Percentiles rank a stretch among this genome's conserved stretches.
These are phyloP conservation scores for Helicostylum pulchrum DNA, from an alignment of 192 early-diverging fungal genomes.

Conservation along the genomic window DNA sequence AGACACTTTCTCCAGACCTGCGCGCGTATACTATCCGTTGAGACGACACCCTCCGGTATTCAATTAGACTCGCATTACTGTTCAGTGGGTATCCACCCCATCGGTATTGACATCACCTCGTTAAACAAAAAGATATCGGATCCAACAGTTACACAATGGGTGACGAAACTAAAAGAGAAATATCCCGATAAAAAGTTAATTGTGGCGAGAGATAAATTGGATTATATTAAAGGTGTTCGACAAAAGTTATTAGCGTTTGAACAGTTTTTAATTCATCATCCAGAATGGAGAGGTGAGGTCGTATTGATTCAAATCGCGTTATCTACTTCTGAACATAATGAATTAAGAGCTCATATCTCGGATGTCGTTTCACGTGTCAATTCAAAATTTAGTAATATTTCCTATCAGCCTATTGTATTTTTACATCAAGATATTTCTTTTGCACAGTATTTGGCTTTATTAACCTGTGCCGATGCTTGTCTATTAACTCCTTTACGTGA, in stretches of 20 bases:
- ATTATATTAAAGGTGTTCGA: conserved; percentile 92
- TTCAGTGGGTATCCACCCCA: conserved; percentile 90
- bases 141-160: conserved; percentile 71
- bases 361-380: conserved; percentile 93
- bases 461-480: conserved; percentile 84
- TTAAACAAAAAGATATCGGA: conserved; percentile 72
- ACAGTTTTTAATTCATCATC: conserved; percentile 78
- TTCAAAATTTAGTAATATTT: conserved; percentile 85
- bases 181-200: conserved; percentile 93
- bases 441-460: conserved; percentile 85
- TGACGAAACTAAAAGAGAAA: conserved; percentile 73
- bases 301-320: conserved; percentile 94
- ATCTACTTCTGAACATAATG: conserved; percentile 89
- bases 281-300: conserved; percentile 89
- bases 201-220: conserved; percentile 93
- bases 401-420: conserved; percentile 87
- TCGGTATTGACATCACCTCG: conserved; percentile 79
- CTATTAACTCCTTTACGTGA: conserved; percentile 91
- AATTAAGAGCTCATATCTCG: conserved; percentile 78
- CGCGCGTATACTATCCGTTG: conserved; percentile 83
- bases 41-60: conserved; percentile 83
- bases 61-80: conserved; percentile 77
- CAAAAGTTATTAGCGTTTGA: conserved; percentile 95
- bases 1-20: conserved; percentile 88
- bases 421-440: conserved; percentile 90